Evolutionary conservation across 2,329 filamentous ascomycete genomes (phyloP).

Genomic region (Pleomassaria siparia): DNA sequence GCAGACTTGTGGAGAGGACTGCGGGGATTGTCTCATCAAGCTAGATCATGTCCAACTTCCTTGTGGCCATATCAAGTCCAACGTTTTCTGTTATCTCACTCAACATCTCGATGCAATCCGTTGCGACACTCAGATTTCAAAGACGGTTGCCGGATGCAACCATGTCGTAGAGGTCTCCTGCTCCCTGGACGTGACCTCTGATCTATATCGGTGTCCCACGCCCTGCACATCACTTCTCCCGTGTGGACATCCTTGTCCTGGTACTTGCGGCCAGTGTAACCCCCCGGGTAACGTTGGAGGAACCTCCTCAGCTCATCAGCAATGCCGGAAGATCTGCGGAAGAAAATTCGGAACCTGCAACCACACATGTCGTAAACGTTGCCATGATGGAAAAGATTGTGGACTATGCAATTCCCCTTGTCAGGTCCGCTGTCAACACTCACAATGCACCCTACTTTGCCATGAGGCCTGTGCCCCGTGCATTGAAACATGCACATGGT

Average conservation of each 20-base stretch:
- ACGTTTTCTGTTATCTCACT: conserved; percentile 18
- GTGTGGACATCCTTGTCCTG: conserved; percentile 48
- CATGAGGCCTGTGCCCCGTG: conserved; percentile 40
- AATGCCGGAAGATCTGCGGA: conserved; percentile 27
- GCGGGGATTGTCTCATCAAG: conserved; percentile 21
- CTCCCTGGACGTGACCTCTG: conserved; percentile 45
- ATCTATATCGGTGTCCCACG: conserved; percentile 51
- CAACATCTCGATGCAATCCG: conserved; percentile 51
- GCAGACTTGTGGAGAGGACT: conserved; percentile 29
- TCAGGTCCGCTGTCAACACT: conserved; percentile 33
- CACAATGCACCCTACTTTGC: conserved; percentile 23
- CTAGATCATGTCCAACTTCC: conserved; percentile 26
- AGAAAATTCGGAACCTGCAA: conserved; percentile 30
- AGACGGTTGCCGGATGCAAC: conserved; percentile 55
- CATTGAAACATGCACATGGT: conserved; percentile 33
- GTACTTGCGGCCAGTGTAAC: conserved; percentile 27
- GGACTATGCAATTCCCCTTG: conserved; percentile 23
- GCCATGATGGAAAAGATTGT: conserved; percentile 31
- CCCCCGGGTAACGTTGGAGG: background rate
- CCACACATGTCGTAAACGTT: conserved; percentile 27
- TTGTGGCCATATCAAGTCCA: conserved; percentile 28
- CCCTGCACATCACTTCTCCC: conserved; percentile 50
- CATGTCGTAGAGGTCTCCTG: conserved; percentile 59
- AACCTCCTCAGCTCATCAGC: conserved; percentile 57
- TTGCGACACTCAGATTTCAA: conserved; percentile 53